Evolutionary conservation across 75 land plant genomes (phyloP), one percentile per base, ranked within the genome.

Genomic region (Picea glauca): DNA sequence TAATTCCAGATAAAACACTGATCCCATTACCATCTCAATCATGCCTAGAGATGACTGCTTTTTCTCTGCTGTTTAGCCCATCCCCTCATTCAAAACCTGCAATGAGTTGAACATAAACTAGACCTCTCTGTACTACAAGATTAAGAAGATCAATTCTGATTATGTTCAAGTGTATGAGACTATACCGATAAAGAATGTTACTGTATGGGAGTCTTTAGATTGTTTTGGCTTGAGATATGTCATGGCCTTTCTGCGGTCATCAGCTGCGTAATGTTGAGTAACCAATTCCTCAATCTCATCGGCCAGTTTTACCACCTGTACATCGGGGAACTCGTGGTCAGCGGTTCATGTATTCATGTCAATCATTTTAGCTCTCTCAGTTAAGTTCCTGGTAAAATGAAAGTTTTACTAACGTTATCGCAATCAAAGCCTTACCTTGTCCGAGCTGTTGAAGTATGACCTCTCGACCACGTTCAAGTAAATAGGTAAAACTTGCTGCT

Each of bases 281-380:
- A 97, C 94, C 14, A 94, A 85, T 73, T 88, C 91, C 83, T 97
- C 99, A 64, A 94, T 91, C 76, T 91, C 91, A 64, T 95, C 99
- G 62, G 85, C 77, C 56, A 97, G 80, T 58, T 88, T 91, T 50
- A 91, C 78, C 3, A 86, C 93, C 98, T 96, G 90, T 70, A 26
- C 5, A 26, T 66, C 43, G 35, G 7, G 4, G 4, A 5, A 6
- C 50, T 43, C 50, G 50, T 43, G 50, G 54, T 46, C 54, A 46
- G 54, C 56, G 56, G 13, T 50, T 33, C 70, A 66, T 32, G 70
- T 32, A 33, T 38, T 1, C 18, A 66, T 15, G n/a, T 32, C 7
- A 1, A 1, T 9, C 3, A 35, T 66, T 66, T 0, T 2, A 17
- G 14, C 33, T 66, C n/a, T 66, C 15, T 5, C 40, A 17, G 40